Evolutionary conservation across 2,329 filamentous ascomycete species (phyloP), one percentile per base, ranked within the genome.

Genomic region (Coniochaeta sp.): DNA sequence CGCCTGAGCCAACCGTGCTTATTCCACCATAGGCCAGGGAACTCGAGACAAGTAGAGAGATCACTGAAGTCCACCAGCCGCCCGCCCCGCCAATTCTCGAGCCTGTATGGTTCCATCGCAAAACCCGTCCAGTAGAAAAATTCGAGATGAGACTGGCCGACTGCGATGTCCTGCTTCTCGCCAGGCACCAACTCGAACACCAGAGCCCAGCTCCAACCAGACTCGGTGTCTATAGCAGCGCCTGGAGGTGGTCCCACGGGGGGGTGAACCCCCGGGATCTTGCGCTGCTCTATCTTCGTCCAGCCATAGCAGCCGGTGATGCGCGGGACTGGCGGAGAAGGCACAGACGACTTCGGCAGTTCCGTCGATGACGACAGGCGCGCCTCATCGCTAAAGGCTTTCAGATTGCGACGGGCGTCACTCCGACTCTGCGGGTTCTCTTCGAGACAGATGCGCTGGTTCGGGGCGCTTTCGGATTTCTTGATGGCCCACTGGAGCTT

Each of bases 91-190:
- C 48, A 50, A 20, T 50, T 50, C 16, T 50, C 48, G 14, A 8
- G 7, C 20, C 22, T 35, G 22, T 50, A 50, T 22, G 32, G 6
- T 16, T 50, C 27, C 9, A 50, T 8, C 6, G 32, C 20, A 22
- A 50, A 40, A 20, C 48, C 48, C 22, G 26, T 32, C 26, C 7
- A 6, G 20, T 40, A 50, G 32, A 50, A 50, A 18, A 50, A 50
- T 20, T 50, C 48, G 27, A 50, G 30, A 16, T 50, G 48, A 20
- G 16, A 5, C 32, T 50, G 48, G 4, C 48, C 28, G 22, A 50
- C n/a, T 20, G 18, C 48, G 9, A 35, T 20, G 32, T 50, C 31
- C 27, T 50, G 12, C 22, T 6, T 8, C 18, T 33, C 18, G 5
- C 8, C 20, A 31, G 48, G 48, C 5, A 50, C 32, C 8, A 35